Evolutionary conservation across 306 rosid species (phyloP).

Genomic region (Trifolium subterraneum): DNA sequence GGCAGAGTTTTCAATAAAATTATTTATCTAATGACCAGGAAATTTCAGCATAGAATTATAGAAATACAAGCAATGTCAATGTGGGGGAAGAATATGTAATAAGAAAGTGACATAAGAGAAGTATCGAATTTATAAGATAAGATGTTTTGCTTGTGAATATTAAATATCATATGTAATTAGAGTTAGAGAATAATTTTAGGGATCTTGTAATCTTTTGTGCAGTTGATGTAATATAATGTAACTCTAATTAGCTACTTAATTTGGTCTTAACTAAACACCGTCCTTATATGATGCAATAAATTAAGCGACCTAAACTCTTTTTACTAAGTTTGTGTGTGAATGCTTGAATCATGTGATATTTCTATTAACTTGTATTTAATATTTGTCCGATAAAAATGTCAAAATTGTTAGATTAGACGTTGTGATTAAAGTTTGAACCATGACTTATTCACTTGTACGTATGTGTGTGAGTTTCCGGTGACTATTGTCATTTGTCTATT

Average conservation of each 20-base stretch:
- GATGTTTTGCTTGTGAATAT: not conserved
- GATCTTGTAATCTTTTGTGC: slow-evolving; percentile 7
- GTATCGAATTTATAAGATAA: not conserved
- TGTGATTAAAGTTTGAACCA: too few species aligned
- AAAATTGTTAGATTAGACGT: too few species aligned
- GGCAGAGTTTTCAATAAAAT: not conserved
- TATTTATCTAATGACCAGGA: not conserved
- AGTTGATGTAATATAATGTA: not conserved
- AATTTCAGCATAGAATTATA: not conserved
- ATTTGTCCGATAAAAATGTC: too few species aligned
- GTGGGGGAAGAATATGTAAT: not conserved
- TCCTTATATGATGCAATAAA: not conserved
- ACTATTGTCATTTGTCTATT: too few species aligned
- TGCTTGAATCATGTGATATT: not conserved
- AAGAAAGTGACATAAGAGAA: not conserved
- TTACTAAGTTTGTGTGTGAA: not conserved
- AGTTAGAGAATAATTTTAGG: not conserved
- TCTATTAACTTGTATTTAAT: too few species aligned
- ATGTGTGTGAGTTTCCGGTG: too few species aligned
- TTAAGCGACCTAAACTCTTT: not conserved
- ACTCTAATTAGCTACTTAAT: not conserved
- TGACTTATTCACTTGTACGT: too few species aligned
- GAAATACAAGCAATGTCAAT: not conserved
- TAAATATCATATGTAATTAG: not conserved
- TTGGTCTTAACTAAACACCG: not conserved